Percentiles rank a stretch among this genome's conserved stretches.
phyloP scores from a whole-genome alignment of 768 basidiomycete species.

The Fomitopsis serialis region DNA sequence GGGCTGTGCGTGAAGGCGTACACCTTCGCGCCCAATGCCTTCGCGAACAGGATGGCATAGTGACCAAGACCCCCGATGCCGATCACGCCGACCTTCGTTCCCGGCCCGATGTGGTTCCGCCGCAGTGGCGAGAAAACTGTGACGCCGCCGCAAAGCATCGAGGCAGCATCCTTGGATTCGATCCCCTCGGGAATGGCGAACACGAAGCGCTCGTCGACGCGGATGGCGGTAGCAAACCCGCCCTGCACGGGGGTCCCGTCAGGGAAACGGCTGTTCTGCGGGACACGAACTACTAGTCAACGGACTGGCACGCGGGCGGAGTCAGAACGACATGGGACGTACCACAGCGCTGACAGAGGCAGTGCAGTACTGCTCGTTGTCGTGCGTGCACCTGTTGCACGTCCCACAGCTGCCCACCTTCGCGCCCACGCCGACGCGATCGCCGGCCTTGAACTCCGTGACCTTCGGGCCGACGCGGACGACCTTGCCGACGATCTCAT shows the following conservation, averaged over 20 bases:
- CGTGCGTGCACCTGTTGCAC: conserved; percentile 41
- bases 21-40: conserved; percentile 50
- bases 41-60: conserved; percentile 35
- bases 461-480: conserved; percentile 49
- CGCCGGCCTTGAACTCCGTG: conserved; percentile 47
- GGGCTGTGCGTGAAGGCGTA: conserved; percentile 50
- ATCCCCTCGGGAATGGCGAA: conserved; percentile 50
- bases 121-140: conserved; percentile 56
- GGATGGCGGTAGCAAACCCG: conserved; percentile 42
- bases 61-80: conserved; percentile 56
- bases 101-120: conserved; percentile 46
- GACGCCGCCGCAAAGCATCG: conserved; percentile 58
- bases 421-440: conserved; percentile 46
- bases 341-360: conserved; percentile 32
- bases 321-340: conserved; percentile 3
- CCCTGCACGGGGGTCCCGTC: conserved; percentile 31
- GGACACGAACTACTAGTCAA: no score
- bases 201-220: conserved; percentile 45
- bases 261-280: conserved; percentile 28
- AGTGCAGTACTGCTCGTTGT: conserved; percentile 53
- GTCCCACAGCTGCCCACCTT: conserved; percentile 46
- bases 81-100: conserved; percentile 58
- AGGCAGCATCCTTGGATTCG: conserved; percentile 45
- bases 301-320: not conserved
- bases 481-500: conserved; percentile 51